phyloP scores from a whole-genome alignment of 2,329 filamentous ascomycete genomes.

The Fusarium guadeloupense region DNA sequence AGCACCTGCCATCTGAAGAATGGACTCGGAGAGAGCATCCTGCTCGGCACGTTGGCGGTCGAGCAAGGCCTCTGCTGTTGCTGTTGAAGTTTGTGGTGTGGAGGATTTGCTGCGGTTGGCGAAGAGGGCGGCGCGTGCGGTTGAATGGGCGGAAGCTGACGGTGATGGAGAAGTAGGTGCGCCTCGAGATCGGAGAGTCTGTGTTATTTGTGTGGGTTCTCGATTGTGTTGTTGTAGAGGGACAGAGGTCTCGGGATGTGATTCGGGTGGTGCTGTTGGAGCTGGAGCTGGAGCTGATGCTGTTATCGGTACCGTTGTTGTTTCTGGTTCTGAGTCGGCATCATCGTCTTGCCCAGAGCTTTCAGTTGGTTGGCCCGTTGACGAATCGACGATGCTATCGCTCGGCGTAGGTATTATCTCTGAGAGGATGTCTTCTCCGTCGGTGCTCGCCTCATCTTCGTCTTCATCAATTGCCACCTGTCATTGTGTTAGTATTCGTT shows the following conservation, averaged over 20 bases:
- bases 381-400: conserved; percentile 58
- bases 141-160: conserved; percentile 44
- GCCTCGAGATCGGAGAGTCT: conserved; percentile 49
- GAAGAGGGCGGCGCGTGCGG: conserved; percentile 57
- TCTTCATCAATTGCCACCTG: conserved; percentile 50
- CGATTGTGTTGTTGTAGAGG: conserved; percentile 7
- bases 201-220: conserved; percentile 47
- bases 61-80: conserved; percentile 75
- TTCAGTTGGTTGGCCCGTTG: conserved; percentile 39
- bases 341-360: conserved; percentile 35
- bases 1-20: conserved; percentile 80
- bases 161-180: conserved; percentile 34
- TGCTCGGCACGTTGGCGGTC: conserved; percentile 83
- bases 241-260: conserved; percentile 19
- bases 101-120: conserved; percentile 51
- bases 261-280: conserved; percentile 13
- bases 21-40: conserved; percentile 80
- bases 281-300: conserved; percentile 13
- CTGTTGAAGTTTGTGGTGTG: conserved; percentile 53
- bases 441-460: conserved; percentile 55
- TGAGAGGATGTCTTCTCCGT: conserved; percentile 66
- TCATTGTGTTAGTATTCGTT: conserved; percentile 13
- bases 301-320: conserved; percentile 28
- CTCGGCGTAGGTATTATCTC: conserved; percentile 65
- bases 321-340: conserved; percentile 58